These are phyloP conservation scores for Fistulifera solaris DNA, from an alignment of 108 stramenopile species.

Conservation along the genomic window DNA sequence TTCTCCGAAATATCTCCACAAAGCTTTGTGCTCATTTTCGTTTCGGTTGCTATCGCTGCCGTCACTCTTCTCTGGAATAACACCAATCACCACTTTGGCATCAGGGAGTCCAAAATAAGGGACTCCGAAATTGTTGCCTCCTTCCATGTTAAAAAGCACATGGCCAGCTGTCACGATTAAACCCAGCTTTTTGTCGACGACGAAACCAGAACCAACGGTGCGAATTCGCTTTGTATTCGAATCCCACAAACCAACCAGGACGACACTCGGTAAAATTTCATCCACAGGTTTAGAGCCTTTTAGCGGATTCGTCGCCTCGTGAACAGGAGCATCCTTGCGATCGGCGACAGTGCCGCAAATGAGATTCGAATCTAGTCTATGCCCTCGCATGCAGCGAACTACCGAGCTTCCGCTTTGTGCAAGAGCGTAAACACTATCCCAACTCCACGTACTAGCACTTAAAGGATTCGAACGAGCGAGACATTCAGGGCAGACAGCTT, in stretches of 20 bases:
- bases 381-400: conserved; percentile 36
- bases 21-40: conserved; percentile 25
- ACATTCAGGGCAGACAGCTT: conserved; percentile 71
- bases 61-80: conserved; percentile 29
- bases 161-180: conserved; percentile 73
- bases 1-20: conserved; percentile 65
- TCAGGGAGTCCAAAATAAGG: conserved; percentile 28
- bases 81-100: conserved; percentile 63
- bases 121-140: conserved; percentile 32
- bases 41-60: too few relatives aligned
- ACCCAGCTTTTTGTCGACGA: conserved; percentile 62
- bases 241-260: conserved; percentile 68
- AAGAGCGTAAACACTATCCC: conserved; percentile 38
- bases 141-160: conserved; percentile 47
- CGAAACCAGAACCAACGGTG: conserved; percentile 61
- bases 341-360: conserved; percentile 26
- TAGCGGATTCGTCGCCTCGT: conserved; percentile 2
- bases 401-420: conserved; percentile 27
- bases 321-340: neutral
- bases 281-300: conserved; percentile 35
- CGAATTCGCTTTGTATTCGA: conserved; percentile 24
- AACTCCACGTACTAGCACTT: conserved; percentile 42
- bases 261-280: conserved; percentile 46
- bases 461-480: conserved; percentile 40
- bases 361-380: conserved; percentile 29